Evolutionary conservation across 257 asterid genomes (phyloP), one percentile per base, ranked within the genome.

Genomic region (Solanum medicagineum): DNA sequence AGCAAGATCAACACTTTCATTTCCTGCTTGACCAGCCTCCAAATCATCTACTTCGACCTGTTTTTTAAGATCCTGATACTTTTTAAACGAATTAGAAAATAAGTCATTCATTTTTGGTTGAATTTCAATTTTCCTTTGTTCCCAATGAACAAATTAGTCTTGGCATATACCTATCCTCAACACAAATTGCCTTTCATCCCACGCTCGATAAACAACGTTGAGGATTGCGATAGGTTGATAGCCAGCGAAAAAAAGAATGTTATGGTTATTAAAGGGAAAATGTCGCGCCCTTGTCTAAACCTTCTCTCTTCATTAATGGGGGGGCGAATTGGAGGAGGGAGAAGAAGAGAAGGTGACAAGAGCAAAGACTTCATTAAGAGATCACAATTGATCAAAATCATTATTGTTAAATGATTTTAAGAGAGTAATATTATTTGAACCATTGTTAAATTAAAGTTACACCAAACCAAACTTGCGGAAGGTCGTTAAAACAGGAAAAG

Each of bases 11-110:
- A 63, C 74, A 4, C 65, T 86, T 11, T 84, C 91, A 3, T 51
- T 84, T 10, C 79, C 85, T 10, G 57, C 86, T 32, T 26, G 53
- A 17, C 87, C 89, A 3, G 44, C 80, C 87, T 90, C 92, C 9
- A 90, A n/a, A 54, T 90, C 92, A 49, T 88, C 91, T 83, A 62
- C 81, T 2, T 86, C 81, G 47, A 82, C 90, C 88, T 90, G 92
- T 22, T 54, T 84, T 40, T 88, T 90, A 36, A 88, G 81, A 74
- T 90, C 92, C 60, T 90, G 91, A 40, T 90, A 87, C 26, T 57
- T 80, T 80, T 84, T 88, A 65, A 90, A 90, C 1, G 92, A 90
- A 69, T 70, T 85, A 11, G 92, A 90, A 83, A 90, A 88, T 9
- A 90, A 80, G 73, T 90, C 92, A 86, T 90, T 90, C 92, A 90